These are phyloP conservation scores for Leucocoprinus leucothites DNA, from an alignment of 768 basidiomycete species.

Conservation along the genomic window DNA sequence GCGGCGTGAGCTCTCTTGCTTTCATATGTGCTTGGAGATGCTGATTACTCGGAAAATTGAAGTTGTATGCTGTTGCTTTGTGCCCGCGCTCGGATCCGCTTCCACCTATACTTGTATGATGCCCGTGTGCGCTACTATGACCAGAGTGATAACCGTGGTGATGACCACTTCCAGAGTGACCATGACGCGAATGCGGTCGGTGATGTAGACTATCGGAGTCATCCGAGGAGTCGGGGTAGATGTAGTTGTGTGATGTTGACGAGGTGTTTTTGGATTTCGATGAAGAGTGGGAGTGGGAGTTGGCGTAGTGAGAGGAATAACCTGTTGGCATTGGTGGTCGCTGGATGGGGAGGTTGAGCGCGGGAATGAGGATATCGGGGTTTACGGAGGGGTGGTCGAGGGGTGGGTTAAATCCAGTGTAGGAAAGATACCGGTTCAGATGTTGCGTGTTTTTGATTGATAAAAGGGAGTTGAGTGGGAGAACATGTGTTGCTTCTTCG, in stretches of 20 bases:
- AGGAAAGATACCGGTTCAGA: constrained; percentile 12
- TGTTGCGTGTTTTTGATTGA: constrained; percentile 13
- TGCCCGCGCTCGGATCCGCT: not conserved
- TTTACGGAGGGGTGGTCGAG: constrained; percentile 3
- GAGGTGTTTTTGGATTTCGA: not conserved
- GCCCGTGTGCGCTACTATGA: not conserved
- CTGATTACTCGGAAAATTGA: not conserved
- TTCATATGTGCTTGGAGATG: constrained; percentile 1
- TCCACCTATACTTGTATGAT: not conserved
- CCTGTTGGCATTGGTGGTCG: constrained; percentile 4
- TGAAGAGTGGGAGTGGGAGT: not conserved
- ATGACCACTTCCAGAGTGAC: not conserved
- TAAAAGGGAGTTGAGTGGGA: constrained; percentile 13
- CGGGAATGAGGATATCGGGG: not conserved
- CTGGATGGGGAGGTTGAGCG: not conserved
- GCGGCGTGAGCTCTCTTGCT: constrained; percentile 6
- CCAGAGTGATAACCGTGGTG: no score
- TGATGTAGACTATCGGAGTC: not conserved
- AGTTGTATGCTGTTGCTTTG: constrained; percentile 2
- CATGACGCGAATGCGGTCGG: not conserved
- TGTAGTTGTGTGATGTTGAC: not conserved
- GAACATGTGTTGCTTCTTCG: constrained; percentile 10
- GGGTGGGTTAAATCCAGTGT: constrained; percentile 7
- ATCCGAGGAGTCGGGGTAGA: not conserved
- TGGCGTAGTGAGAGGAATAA: not conserved